Percentiles rank a stretch among this genome's conserved stretches.
phyloP scores from a whole-genome alignment of 495 filamentous ascomycete genomes.

The Penicillium parvum region DNA sequence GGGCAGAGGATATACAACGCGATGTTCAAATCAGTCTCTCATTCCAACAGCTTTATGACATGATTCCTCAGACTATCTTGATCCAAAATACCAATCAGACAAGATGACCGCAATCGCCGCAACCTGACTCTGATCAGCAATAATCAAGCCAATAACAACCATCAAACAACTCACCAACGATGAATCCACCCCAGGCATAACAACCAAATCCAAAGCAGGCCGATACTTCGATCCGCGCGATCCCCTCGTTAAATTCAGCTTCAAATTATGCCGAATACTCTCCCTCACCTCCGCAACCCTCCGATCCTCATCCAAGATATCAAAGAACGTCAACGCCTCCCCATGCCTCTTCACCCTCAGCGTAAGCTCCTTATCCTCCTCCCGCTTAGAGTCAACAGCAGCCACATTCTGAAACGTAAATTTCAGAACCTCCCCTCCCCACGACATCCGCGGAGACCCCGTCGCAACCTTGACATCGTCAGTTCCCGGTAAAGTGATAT shows the following conservation, averaged over 20 bases:
- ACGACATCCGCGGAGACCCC: constrained; percentile 9
- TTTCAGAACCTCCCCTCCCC: constrained; percentile 15
- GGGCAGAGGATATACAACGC: not conserved
- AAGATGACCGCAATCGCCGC: constrained; percentile 11
- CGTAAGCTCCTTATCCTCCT: constrained; percentile 19
- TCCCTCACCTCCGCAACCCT: constrained; percentile 24
- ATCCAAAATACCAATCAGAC: constrained; percentile 12
- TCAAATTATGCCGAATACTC: constrained; percentile 25
- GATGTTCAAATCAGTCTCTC: too few species aligned
- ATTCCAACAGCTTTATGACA: too few species aligned
- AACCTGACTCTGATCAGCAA: constrained; percentile 1
- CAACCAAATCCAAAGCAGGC: constrained; percentile 19
- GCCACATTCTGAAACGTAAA: constrained; percentile 25
- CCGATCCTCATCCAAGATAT: constrained; percentile 25
- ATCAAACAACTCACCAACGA: constrained; percentile 18
- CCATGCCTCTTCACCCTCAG: constrained; percentile 16
- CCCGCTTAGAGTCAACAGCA: constrained; percentile 12
- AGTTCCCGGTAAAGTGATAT: constrained; percentile 23
- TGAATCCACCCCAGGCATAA: constrained; percentile 22
- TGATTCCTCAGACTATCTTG: not conserved
- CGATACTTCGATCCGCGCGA: constrained; percentile 8
- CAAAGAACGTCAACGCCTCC: constrained; percentile 16
- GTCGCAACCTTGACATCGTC: constrained; percentile 11
- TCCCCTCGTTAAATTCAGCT: constrained; percentile 11
- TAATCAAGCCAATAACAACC: too few species aligned